Conservation (phyloP, 306 rosid species). For the Medicago lupulina region DNA sequence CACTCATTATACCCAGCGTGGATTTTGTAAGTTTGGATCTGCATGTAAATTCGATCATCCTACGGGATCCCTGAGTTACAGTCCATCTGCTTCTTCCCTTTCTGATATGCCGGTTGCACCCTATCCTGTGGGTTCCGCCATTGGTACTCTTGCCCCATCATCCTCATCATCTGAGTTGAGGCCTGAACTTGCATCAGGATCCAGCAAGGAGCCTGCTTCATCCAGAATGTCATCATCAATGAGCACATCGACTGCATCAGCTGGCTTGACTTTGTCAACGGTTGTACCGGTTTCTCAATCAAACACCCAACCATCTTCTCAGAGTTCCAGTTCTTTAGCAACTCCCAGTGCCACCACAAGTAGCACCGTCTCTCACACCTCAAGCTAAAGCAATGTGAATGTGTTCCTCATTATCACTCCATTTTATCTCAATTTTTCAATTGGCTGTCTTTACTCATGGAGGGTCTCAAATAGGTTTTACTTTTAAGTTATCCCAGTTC, state of each 20-base stretch:
- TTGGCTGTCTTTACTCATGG: constrained; percentile 64
- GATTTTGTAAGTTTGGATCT: constrained; percentile 87
- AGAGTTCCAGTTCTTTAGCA: constrained; percentile 61
- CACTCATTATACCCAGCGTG: constrained; percentile 87
- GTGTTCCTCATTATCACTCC: constrained; percentile 59
- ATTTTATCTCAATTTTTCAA: constrained; percentile 68
- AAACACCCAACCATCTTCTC: constrained; percentile 67
- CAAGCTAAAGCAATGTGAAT: constrained; percentile 77
- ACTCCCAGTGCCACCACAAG: constrained; percentile 56
- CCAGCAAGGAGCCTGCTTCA: constrained; percentile 73
- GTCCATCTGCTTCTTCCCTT: constrained; percentile 93
- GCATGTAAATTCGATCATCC: constrained; percentile 97
- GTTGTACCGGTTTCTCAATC: constrained; percentile 59
- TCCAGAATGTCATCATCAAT: constrained; percentile 80
- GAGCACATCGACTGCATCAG: constrained; percentile 81
- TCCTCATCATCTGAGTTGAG: constrained; percentile 90
- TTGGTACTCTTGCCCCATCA: constrained; percentile 84
- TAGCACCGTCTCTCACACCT: constrained; percentile 62
- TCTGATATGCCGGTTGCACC: constrained; percentile 96
- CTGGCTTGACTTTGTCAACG: constrained; percentile 73
- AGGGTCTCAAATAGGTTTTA: constrained; percentile 73
- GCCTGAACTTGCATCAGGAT: constrained; percentile 72
- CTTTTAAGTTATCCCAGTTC: constrained; percentile 64
- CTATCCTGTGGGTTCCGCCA: constrained; percentile 90
- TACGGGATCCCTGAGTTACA: constrained; percentile 81